Conservation (phyloP, 2,329 filamentous ascomycete species). For the Cladophialophora immunda region DNA sequence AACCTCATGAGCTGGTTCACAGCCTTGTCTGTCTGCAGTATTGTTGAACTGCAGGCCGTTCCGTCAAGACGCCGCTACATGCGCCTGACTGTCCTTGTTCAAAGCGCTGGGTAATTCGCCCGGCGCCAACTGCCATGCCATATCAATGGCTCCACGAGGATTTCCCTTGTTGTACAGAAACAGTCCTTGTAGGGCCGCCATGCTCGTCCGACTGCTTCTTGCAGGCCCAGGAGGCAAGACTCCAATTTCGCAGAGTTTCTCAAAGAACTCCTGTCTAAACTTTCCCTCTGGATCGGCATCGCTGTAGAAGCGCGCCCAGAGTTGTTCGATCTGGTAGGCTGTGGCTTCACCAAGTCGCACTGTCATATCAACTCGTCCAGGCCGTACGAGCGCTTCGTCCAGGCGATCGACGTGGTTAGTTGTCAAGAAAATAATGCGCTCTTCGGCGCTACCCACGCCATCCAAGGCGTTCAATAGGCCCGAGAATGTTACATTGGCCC, state of each 20-base stretch:
- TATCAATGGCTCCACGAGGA: slow-evolving; percentile 83
- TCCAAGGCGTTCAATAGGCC: slow-evolving; percentile 86
- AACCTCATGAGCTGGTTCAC: background rate
- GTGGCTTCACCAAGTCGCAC: slow-evolving; percentile 89
- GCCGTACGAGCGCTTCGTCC: slow-evolving; percentile 87
- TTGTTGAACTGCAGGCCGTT: background rate
- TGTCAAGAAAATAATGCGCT: slow-evolving; percentile 91
- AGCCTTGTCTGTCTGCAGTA: background rate
- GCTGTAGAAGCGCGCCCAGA: slow-evolving; percentile 96
- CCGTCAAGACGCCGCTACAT: slow-evolving; percentile 1
- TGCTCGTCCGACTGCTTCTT: slow-evolving; percentile 69
- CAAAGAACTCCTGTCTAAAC: slow-evolving; percentile 74
- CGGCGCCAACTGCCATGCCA: slow-evolving; percentile 61
- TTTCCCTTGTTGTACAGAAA: slow-evolving; percentile 96
- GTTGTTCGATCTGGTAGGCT: slow-evolving; percentile 79
- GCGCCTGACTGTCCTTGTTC: slow-evolving; percentile 22
- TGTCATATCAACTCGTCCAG: slow-evolving; percentile 93
- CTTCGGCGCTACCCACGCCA: slow-evolving; percentile 92
- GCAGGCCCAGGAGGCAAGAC: slow-evolving; percentile 63
- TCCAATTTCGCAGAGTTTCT: slow-evolving; percentile 72
- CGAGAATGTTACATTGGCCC: slow-evolving; percentile 92
- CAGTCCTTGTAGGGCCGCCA: slow-evolving; percentile 89
- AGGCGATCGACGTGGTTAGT: slow-evolving; percentile 89
- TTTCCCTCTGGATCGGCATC: slow-evolving; percentile 74
- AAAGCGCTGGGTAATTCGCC: slow-evolving; percentile 34